phyloP scores from a whole-genome alignment of 176 grass and related monocot genomes.

The Tillandsia fasciculata region DNA sequence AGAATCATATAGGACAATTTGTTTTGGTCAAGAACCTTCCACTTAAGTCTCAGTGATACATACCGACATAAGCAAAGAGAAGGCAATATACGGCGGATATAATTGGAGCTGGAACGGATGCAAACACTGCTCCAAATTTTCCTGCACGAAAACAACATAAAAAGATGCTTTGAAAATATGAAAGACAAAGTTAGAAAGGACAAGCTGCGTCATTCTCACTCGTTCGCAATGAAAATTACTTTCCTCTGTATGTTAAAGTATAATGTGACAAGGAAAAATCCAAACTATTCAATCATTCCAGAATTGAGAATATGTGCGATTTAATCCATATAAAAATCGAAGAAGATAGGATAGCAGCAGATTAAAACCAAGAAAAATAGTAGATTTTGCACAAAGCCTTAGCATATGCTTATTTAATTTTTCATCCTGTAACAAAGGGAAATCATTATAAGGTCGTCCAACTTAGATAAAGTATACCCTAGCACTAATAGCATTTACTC shows the following conservation, averaged over 20 bases:
- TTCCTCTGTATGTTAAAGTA: neutral
- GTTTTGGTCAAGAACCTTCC: neutral
- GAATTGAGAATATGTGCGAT: neutral
- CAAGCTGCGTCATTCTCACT: neutral
- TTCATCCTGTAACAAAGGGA: neutral
- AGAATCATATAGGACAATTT: constrained; percentile 1
- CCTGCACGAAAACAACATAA: constrained; percentile 11
- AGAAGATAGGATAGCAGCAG: neutral
- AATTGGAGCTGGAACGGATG: constrained; percentile 36
- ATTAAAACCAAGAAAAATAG: neutral
- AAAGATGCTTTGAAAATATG: neutral
- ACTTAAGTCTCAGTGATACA: constrained; percentile 4
- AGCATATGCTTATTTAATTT: neutral
- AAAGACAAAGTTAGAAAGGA: neutral
- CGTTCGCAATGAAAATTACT: neutral
- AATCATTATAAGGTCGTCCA: neutral
- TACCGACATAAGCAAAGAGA: constrained; percentile 53
- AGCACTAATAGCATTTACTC: neutral
- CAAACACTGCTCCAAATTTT: constrained; percentile 53
- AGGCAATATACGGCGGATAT: constrained; percentile 33
- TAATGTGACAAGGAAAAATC: neutral
- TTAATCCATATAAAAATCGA: neutral
- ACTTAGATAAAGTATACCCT: neutral
- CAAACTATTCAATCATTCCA: neutral
- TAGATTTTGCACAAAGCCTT: neutral